Conservation (phyloP, 2,329 filamentous ascomycete species). For the Phyllosticta citribraziliensis region DNA sequence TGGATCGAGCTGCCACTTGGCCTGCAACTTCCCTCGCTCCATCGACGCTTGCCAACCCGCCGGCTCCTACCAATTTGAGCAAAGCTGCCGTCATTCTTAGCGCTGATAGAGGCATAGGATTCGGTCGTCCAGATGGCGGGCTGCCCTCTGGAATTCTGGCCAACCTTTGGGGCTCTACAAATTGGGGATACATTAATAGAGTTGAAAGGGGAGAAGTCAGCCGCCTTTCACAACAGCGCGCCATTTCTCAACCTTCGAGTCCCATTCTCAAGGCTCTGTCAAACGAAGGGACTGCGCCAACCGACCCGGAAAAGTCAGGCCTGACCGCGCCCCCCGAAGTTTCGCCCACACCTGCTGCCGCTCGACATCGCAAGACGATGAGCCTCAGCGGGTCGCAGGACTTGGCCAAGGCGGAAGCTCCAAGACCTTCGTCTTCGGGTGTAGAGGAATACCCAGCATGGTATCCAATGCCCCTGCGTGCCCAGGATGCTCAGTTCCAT, state of each 20-base stretch:
- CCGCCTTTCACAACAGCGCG: conserved; percentile 20
- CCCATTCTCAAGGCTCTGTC: conserved; percentile 15
- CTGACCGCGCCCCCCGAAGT: neutral
- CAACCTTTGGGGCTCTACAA: conserved; percentile 85
- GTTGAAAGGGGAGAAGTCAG: conserved; percentile 46
- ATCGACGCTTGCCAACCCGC: conserved; percentile 70
- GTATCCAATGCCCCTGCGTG: conserved; percentile 73
- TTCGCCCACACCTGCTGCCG: conserved; percentile 13
- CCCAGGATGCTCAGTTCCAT: conserved; percentile 88
- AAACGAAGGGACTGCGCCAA: neutral
- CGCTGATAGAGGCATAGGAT: conserved; percentile 60
- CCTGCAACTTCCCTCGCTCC: conserved; percentile 63
- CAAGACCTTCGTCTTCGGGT: conserved; percentile 15
- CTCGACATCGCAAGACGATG: conserved; percentile 45
- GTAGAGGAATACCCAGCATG: conserved; percentile 56
- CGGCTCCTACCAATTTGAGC: conserved; percentile 75
- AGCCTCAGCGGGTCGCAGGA: conserved; percentile 23
- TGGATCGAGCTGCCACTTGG: conserved; percentile 29
- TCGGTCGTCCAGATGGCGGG: conserved; percentile 52
- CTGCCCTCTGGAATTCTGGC: conserved; percentile 81
- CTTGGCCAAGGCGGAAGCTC: conserved; percentile 1
- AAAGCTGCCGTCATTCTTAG: conserved; percentile 74
- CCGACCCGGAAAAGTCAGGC: neutral
- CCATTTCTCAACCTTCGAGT: conserved; percentile 26
- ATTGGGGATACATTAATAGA: conserved; percentile 63